Percentiles rank a stretch among this genome's conserved stretches.
phyloP scores from a whole-genome alignment of 2,329 filamentous ascomycete genomes.

The Alternaria novae-zelandiae region DNA sequence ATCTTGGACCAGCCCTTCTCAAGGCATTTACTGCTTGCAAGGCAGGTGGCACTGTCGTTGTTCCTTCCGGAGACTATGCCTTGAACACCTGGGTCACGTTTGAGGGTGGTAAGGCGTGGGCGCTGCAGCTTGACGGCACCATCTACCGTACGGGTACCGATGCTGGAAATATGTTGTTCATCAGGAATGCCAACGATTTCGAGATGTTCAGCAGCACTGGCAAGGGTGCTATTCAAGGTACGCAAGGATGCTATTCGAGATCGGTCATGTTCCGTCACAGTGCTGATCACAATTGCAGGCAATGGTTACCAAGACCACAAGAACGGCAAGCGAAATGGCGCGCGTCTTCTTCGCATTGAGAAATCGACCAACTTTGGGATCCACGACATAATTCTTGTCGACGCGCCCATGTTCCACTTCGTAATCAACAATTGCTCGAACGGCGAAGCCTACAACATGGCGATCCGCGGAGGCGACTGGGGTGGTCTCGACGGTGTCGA shows the following conservation, averaged over 20 bases:
- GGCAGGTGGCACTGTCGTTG: conserved; percentile 57
- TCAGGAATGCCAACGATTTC: conserved; percentile 59
- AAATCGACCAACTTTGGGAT: conserved; percentile 57
- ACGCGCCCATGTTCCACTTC: conserved; percentile 60
- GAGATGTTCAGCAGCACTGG: conserved; percentile 62
- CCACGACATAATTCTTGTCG: conserved; percentile 58
- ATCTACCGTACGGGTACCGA: conserved; percentile 60
- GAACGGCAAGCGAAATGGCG: conserved; percentile 49
- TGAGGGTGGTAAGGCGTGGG: conserved; percentile 56
- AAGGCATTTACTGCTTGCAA: conserved; percentile 60
- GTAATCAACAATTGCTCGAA: conserved; percentile 58
- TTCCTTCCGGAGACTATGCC: conserved; percentile 59
- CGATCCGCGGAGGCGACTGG: conserved; percentile 59
- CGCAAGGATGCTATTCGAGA: background rate
- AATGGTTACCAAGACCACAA: conserved; percentile 59
- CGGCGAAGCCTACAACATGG: conserved; percentile 64
- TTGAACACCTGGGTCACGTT: conserved; percentile 59
- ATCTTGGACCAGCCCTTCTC: conserved; percentile 57
- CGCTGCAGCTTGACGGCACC: conserved; percentile 60
- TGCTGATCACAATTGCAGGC: conserved; percentile 25
- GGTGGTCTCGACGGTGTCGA: conserved; percentile 65
- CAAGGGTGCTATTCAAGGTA: conserved; percentile 59
- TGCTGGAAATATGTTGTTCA: conserved; percentile 61
- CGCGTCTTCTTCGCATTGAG: conserved; percentile 56
- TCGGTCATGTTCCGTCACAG: background rate